These are phyloP conservation scores for Colletotrichum karsti DNA, from an alignment of 2,329 filamentous ascomycete species.

Conservation along the genomic window DNA sequence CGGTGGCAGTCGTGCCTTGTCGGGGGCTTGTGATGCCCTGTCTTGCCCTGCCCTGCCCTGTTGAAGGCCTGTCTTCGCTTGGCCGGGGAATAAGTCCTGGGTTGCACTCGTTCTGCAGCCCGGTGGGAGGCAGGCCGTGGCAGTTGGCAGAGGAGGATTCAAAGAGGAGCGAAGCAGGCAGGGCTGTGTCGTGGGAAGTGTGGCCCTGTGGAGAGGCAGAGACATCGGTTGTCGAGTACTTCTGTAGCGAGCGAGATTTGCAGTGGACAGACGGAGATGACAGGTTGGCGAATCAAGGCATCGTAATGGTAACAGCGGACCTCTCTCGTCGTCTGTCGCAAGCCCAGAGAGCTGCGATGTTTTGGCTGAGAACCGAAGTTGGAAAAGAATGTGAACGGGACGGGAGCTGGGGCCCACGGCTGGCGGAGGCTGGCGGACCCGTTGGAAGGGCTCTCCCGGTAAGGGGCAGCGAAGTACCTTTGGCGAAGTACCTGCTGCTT, in stretches of 20 bases:
- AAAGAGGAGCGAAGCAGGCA: background rate
- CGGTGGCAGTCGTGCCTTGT: background rate
- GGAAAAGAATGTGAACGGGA: too few relatives aligned
- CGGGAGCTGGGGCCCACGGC: background rate
- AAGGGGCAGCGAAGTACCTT: background rate
- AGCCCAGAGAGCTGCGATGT: too few relatives aligned
- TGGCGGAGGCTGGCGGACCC: constrained; percentile 5
- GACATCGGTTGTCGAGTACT: background rate
- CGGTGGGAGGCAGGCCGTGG: background rate
- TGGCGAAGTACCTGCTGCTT: background rate
- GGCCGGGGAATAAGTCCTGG: background rate
- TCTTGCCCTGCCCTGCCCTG: constrained; percentile 18
- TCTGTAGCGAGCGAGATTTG: constrained; percentile 11
- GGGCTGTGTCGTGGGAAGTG: constrained; percentile 26
- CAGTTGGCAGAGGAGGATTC: background rate
- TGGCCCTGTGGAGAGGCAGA: constrained; percentile 18
- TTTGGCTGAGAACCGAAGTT: too few relatives aligned
- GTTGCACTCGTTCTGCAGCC: constrained; percentile 1
- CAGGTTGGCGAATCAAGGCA: constrained; percentile 12
- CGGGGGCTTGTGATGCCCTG: background rate
- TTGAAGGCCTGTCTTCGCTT: constrained; percentile 15
- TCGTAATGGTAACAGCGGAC: background rate
- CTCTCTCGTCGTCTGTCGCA: background rate
- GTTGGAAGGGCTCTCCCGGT: constrained; percentile 4
- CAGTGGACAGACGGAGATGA: constrained; percentile 8